Evolutionary conservation across 352 stramenopile species (phyloP), one percentile per base, ranked within the genome.

Genomic region (Globisporangium alternatum): DNA sequence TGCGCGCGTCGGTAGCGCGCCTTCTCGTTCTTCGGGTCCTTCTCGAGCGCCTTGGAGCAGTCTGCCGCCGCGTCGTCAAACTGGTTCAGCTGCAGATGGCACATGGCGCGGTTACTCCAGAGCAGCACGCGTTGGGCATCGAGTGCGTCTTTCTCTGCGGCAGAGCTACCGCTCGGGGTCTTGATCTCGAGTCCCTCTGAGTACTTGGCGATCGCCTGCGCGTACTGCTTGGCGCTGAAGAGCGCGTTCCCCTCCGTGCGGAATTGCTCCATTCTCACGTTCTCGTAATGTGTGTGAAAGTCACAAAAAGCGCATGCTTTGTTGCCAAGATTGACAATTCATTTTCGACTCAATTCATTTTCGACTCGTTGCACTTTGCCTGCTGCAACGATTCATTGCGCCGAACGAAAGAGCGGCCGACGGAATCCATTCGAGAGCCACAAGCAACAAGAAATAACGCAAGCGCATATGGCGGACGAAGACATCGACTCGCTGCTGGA

Each of bases 401-500:
- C n/a, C 37, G 39, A 60, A 5, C 10, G 28, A 48, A 57, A 37
- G 41, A 44, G 30, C 54, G 44, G 37, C 15, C 22, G n/a, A 28
- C 35, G 21, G 25, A 47, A 43, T 52, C 44, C 39, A 45, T n/a
- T 22, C 49, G 6, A 37, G 48, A 33, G 48, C 25, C 15, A 35
- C 51, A 28, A 22, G 25, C 13, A 22, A 22, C 22, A 35, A 10
- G 17, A 35, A 55, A 25, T 25, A 41, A 49, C 43, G 2, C 15
- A 39, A 43, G 30, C 39, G 35, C 21, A 33, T 31, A 88, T 86
- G 76, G 85, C 83, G 55, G 84, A 91, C 65, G 76, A 89, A 56
- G 86, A 89, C 60, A 95, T 95, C 64, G 84, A 95, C 58, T 88
- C 80, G 67, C 73, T 95, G 66, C 75, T 95, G 58, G 81, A 92